phyloP scores from a whole-genome alignment of 2,329 filamentous ascomycete genomes.

The Neoarthrinium moseri region DNA sequence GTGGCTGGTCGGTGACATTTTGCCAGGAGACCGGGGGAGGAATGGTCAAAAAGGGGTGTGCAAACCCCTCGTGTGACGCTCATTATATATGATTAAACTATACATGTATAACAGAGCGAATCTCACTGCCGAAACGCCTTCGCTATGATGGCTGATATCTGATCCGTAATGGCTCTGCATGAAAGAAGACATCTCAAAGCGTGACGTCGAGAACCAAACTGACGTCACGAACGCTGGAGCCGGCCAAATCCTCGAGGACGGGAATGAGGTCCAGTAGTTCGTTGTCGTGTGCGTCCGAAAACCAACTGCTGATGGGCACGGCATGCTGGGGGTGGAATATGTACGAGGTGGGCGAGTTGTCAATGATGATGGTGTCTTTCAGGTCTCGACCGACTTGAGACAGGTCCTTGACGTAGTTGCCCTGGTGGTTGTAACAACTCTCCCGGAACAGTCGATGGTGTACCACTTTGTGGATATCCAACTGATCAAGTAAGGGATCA shows the following conservation, averaged over 20 bases:
- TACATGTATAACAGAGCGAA: conserved; percentile 51
- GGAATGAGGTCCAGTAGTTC: conserved; percentile 96
- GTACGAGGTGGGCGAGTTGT: conserved; percentile 98
- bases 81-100: conserved; percentile 49
- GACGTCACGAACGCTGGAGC: conserved; percentile 86
- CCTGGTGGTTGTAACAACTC: conserved; percentile 98
- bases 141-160: conserved; percentile 46
- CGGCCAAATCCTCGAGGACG: conserved; percentile 94
- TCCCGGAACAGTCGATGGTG: conserved; percentile 96
- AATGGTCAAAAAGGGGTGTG: not conserved
- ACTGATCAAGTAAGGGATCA: conserved; percentile 90
- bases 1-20: not conserved
- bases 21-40: not conserved
- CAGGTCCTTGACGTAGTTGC: conserved; percentile 98
- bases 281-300: conserved; percentile 98
- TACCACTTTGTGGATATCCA: conserved; percentile 95
- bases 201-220: conserved; percentile 95
- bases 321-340: conserved; percentile 99
- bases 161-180: conserved; percentile 20
- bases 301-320: conserved; percentile 99
- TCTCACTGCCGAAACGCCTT: conserved; percentile 52
- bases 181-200: conserved; percentile 49
- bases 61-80: not conserved
- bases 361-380: conserved; percentile 98
- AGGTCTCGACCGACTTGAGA: conserved; percentile 95